phyloP scores from a whole-genome alignment of 2,329 filamentous ascomycete species.

The Diplodia scrobiculata region DNA sequence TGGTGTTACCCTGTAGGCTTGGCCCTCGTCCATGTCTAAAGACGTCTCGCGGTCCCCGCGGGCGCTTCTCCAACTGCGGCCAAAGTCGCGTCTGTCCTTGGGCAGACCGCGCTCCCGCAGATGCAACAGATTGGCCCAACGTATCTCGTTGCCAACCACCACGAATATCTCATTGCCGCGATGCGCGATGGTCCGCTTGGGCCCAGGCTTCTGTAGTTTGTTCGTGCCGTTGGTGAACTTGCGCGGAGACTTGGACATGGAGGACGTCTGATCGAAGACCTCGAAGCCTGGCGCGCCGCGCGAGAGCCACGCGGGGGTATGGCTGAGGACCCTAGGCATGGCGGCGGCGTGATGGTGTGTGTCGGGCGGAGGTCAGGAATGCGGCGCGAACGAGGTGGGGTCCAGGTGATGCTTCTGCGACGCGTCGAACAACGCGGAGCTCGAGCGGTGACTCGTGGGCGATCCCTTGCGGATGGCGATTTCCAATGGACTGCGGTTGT shows the following conservation, averaged over 20 bases:
- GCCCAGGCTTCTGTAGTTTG: constrained; percentile 42
- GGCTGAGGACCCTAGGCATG: constrained; percentile 85
- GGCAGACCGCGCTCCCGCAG: constrained; percentile 62
- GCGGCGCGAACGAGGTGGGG: background rate
- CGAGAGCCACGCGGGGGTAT: constrained; percentile 84
- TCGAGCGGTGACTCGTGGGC: background rate
- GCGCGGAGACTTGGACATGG: constrained; percentile 47
- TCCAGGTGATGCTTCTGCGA: background rate
- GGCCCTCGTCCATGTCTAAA: constrained; percentile 20
- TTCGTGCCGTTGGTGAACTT: constrained; percentile 35
- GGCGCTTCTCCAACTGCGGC: constrained; percentile 15
- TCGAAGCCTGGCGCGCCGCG: constrained; percentile 74
- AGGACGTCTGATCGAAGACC: constrained; percentile 64
- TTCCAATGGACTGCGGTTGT: constrained; percentile 10
- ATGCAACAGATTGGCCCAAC: constrained; percentile 83
- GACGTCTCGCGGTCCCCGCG: constrained; percentile 7
- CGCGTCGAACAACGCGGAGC: constrained; percentile 1
- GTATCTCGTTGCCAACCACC: constrained; percentile 82
- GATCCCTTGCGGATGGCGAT: background rate
- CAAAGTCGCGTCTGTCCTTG: constrained; percentile 14
- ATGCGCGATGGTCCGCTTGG: constrained; percentile 68
- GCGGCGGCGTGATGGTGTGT: constrained; percentile 12
- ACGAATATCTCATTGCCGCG: constrained; percentile 87
- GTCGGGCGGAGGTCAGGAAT: background rate
- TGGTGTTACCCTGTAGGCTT: constrained; percentile 29